A percentile compares a stretch with the other conserved stretches of the same genome.
Evolutionary conservation across 805 yeast species (phyloP).

Genomic region (Millerago galiae): DNA sequence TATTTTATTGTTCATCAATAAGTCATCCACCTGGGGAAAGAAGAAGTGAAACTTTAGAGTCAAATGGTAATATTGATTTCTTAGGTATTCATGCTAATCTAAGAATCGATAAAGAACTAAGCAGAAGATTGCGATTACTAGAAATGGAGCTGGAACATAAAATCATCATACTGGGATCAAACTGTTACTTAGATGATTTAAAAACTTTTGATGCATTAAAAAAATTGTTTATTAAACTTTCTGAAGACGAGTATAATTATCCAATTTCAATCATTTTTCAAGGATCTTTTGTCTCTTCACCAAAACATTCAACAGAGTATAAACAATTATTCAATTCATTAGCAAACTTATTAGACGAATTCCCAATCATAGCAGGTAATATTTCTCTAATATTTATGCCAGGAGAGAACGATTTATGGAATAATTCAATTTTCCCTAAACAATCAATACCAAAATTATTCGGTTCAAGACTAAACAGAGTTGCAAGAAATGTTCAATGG

Average conservation of each 20-base stretch:
- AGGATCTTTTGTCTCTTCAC: conserved; percentile 72
- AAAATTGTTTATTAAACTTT: conserved; percentile 52
- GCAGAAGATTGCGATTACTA: conserved; percentile 43
- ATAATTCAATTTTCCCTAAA: conserved; percentile 73
- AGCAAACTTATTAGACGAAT: conserved; percentile 57
- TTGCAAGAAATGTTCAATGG: conserved; percentile 48
- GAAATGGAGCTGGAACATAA: conserved; percentile 59
- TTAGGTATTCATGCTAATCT: conserved; percentile 41
- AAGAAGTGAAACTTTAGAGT: conserved; percentile 57
- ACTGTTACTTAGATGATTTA: conserved; percentile 58
- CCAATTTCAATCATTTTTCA: conserved; percentile 71
- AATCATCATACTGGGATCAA: conserved; percentile 68
- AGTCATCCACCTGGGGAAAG: conserved; percentile 88
- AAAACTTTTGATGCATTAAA: conserved; percentile 56
- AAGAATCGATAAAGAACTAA: conserved; percentile 57
- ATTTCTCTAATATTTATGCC: conserved; percentile 72
- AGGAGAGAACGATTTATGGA: conserved; percentile 94
- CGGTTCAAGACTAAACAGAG: conserved; percentile 56
- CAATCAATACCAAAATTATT: conserved; percentile 65
- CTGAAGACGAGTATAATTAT: conserved; percentile 37
- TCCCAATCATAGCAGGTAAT: conserved; percentile 42
- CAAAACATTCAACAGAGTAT: conserved; percentile 56
- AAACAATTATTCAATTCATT: conserved; percentile 68
- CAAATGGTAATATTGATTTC: conserved; percentile 76
- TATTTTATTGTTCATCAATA: conserved; percentile 68